Percentiles rank a stretch among this genome's conserved stretches.
Conservation (phyloP, 805 yeast species). For the Teunomyces atbi region DNA sequence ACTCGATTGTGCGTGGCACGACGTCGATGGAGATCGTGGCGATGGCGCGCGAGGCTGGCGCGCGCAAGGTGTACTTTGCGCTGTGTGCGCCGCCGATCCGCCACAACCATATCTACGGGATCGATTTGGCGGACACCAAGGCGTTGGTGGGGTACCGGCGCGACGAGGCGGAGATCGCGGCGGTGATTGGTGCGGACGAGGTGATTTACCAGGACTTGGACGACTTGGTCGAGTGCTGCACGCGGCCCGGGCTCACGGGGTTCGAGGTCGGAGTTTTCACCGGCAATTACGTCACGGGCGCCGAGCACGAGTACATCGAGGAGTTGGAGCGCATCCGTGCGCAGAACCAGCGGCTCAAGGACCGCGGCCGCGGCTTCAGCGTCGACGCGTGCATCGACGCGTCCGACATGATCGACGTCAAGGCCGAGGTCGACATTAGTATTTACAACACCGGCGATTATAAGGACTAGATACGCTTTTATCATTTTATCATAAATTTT, state of each 20-base stretch:
- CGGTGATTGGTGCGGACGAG: constrained; percentile 82
- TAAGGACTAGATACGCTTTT: too few relatives aligned
- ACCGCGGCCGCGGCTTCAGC: constrained; percentile 38
- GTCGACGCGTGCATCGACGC: constrained; percentile 42
- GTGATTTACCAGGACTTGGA: constrained; percentile 85
- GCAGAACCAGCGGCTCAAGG: constrained; percentile 56
- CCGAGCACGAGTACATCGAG: constrained; percentile 74
- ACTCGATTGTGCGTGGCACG: constrained; percentile 96
- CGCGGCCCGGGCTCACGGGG: constrained; percentile 48
- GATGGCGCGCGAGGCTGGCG: constrained; percentile 99
- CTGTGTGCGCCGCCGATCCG: constrained; percentile 99
- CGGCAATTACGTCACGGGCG: constrained; percentile 93
- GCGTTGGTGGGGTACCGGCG: constrained; percentile 88
- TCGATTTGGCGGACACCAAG: constrained; percentile 92
- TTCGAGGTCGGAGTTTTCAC: constrained; percentile 98
- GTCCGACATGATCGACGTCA: constrained; percentile 57
- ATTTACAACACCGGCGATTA: constrained; percentile 58
- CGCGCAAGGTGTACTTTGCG: constrained; percentile 90
- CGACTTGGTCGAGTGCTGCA: constrained; percentile 81
- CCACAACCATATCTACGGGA: constrained; percentile 93
- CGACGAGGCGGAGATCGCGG: constrained; percentile 70
- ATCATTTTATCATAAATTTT: too few relatives aligned
- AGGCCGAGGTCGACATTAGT: constrained; percentile 70
- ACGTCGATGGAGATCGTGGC: constrained; percentile 93
- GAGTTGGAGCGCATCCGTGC: constrained; percentile 85